These are phyloP conservation scores for Paramecium bursaria DNA, from an alignment of 73 alveolate species.

Conservation along the genomic window DNA sequence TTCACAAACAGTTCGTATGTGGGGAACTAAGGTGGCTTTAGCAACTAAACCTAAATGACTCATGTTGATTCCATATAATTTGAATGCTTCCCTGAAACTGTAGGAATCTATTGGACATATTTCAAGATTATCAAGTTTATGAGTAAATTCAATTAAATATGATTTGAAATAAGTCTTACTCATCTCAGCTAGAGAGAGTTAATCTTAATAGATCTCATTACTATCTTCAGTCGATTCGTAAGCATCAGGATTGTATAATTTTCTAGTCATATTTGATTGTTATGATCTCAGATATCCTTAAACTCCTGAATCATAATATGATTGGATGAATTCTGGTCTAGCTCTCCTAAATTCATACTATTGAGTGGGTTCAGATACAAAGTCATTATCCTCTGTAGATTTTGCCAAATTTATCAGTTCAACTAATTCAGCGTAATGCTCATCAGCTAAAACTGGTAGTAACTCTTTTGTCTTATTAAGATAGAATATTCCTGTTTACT, in stretches of 20 bases:
- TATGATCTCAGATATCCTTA: constrained; percentile 25
- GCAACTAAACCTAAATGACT: constrained; percentile 21
- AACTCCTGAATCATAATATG: constrained; percentile 49
- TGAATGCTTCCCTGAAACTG: constrained; percentile 2
- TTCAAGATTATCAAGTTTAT: constrained; percentile 31
- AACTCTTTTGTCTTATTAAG: neutral
- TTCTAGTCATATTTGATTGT: constrained; percentile 23
- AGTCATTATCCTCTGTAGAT: neutral
- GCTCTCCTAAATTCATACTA: constrained; percentile 55
- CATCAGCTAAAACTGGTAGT: constrained; percentile 22
- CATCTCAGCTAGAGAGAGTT: constrained; percentile 53
- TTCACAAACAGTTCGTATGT: constrained; percentile 22
- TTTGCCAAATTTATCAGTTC: constrained; percentile 7
- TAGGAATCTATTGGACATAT: constrained; percentile 52
- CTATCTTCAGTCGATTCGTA: constrained; percentile 45
- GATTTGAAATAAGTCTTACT: constrained; percentile 22
- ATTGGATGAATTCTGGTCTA: constrained; percentile 38
- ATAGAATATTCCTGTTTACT: constrained; percentile 26
- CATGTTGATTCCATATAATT: constrained; percentile 35
- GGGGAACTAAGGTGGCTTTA: constrained; percentile 12
- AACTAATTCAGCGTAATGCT: constrained; percentile 5
- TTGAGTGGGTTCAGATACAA: neutral
- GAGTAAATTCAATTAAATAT: constrained; percentile 2
- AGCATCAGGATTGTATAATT: constrained; percentile 56
- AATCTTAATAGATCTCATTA: constrained; percentile 27